Evolutionary conservation across 768 basidiomycete species (phyloP).

Genomic region (Naganishia antarctica): DNA sequence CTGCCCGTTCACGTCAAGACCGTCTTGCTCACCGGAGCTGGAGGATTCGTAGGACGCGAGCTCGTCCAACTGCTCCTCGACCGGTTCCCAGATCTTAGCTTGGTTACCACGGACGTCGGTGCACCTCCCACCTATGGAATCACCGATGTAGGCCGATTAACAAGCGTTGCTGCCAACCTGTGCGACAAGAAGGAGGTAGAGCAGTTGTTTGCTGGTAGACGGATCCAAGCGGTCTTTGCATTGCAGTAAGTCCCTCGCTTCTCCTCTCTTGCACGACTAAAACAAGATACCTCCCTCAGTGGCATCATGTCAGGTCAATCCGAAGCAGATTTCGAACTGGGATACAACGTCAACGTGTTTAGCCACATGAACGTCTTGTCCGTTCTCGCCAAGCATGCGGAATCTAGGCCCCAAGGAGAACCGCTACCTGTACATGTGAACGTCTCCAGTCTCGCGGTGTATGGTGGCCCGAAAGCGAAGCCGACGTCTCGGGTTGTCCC

Average conservation of each 20-base stretch:
- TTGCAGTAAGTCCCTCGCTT: conserved; percentile 20
- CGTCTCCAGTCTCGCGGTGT: conserved; percentile 46
- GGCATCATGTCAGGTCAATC: conserved; percentile 64
- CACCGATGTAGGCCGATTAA: conserved; percentile 23
- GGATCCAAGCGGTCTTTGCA: conserved; percentile 31
- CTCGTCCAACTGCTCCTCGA: conserved; percentile 43
- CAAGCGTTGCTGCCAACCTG: conserved; percentile 31
- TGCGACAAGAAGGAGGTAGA: conserved; percentile 28
- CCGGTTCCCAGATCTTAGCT: conserved; percentile 36
- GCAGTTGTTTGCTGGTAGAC: conserved; percentile 25
- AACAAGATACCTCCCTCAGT: conserved; percentile 24
- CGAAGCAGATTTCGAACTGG: conserved; percentile 60
- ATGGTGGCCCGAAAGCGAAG: conserved; percentile 43
- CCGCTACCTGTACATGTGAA: conserved; percentile 46
- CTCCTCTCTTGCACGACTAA: neutral
- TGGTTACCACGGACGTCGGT: conserved; percentile 47
- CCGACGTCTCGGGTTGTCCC: conserved; percentile 44
- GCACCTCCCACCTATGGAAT: conserved; percentile 36
- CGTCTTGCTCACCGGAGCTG: conserved; percentile 48
- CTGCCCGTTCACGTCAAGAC: conserved; percentile 47
- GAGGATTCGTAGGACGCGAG: conserved; percentile 48
- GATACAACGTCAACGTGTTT: conserved; percentile 50
- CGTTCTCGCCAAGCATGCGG: conserved; percentile 37
- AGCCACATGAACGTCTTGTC: conserved; percentile 44
- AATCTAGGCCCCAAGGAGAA: conserved; percentile 24